phyloP scores from a whole-genome alignment of 2,329 filamentous ascomycete genomes.

The Sclerotinia subarctica region DNA sequence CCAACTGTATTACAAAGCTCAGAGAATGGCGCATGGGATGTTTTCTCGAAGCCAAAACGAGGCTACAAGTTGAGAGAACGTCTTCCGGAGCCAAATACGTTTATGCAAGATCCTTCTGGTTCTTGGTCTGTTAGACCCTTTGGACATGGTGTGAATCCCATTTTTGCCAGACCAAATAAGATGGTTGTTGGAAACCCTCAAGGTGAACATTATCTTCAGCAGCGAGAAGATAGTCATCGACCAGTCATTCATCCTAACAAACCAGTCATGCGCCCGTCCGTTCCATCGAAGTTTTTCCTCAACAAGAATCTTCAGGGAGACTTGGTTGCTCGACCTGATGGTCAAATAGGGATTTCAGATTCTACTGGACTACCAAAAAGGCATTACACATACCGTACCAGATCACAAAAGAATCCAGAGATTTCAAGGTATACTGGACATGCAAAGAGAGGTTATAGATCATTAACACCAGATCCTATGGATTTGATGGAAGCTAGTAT shows the following conservation, averaged over 20 bases:
- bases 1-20: slow-evolving; percentile 30
- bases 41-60: slow-evolving; percentile 12
- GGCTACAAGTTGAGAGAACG: slow-evolving; percentile 18
- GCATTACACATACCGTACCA: slow-evolving; percentile 14
- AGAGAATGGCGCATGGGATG: slow-evolving; percentile 34
- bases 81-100: slow-evolving; percentile 36
- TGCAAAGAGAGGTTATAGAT: background rate
- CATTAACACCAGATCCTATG: slow-evolving; percentile 15
- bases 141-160: slow-evolving; percentile 37
- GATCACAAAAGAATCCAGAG: slow-evolving; percentile 3
- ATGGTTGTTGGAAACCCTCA: slow-evolving; percentile 29
- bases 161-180: slow-evolving; percentile 32
- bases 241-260: slow-evolving; percentile 31
- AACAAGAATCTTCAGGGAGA: slow-evolving; percentile 5
- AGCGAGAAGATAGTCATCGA: slow-evolving; percentile 29
- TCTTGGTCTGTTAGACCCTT: slow-evolving; percentile 36
- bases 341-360: background rate
- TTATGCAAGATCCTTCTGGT: slow-evolving; percentile 33
- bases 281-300: slow-evolving; percentile 26
- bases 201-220: slow-evolving; percentile 27
- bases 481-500: slow-evolving; percentile 6
- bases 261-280: slow-evolving; percentile 25
- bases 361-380: slow-evolving; percentile 1
- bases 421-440: slow-evolving; percentile 14
- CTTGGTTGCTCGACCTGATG: background rate